Base-by-base conservation (phyloP, 116 monocot genomes). In the Zostera marina region DNA sequence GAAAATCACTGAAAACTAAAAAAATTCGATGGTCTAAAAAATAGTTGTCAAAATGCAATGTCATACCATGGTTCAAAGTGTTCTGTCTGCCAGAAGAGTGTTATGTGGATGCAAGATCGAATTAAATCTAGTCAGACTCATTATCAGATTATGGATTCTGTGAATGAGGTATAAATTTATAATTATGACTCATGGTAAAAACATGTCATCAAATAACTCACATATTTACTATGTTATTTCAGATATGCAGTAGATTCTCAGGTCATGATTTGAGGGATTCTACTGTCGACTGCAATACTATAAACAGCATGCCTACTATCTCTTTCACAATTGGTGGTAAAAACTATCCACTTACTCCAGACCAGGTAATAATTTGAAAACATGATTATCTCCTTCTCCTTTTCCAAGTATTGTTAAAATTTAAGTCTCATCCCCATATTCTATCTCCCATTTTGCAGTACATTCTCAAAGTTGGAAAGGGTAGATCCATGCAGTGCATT, bases 281-380 rank as follows among this genome's bases (percentile, higher is more conserved):
- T 25, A 26, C 70, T 32, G 88, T 94, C 53, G 84, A 94, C n/a
- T 94, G 93, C 51, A 24, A 8, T 24, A 70, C 8, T 39, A 47
- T 94, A 11, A 19, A 68, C 8, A 68, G 75, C 8, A 73, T 94
- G 88, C 93, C 81, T 59, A 56, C 1, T 43, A 64, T 94, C 55
- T 77, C 93, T 61, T 88, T 94, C 76, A 84, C 75, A 3, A 88
- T 94, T 54, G 93, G 93, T 41, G 82, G 84, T 53, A 84, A 77
- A 67, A 61, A 42, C 38, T 94, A 88, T 64, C 57, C 70, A 3
- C 79, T 94, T 40, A 73, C 60, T 11, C 76, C 93, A 24, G 84
- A 88, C 49, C 81, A 94, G 93, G 93, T 94, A 73, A 48, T 19
- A 16, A 48, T 14, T 16, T 47, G 47, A 13, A 7, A 47, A 3